Evolutionary conservation across 208 protist species (phyloP).

Genomic region (Trypanosoma scelopori): DNA sequence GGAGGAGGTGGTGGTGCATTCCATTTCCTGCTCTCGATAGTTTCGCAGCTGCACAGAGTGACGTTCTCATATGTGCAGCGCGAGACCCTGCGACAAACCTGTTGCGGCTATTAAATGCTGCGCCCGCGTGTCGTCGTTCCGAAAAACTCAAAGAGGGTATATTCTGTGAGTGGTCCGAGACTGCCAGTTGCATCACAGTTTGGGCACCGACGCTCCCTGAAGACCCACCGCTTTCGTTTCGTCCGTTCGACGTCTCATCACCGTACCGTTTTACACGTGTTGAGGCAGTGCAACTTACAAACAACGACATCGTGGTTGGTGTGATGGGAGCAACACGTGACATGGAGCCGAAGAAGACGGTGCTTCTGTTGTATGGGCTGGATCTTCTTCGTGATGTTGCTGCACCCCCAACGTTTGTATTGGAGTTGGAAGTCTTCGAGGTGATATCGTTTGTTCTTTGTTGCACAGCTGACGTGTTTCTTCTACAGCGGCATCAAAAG

Average conservation of each 20-base stretch:
- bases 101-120: conserved; percentile 7
- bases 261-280: conserved; percentile 2
- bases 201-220: conserved; percentile 4
- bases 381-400: conserved; percentile 44
- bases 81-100: conserved; percentile 29
- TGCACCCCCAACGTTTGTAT: conserved; percentile 27
- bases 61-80: conserved; percentile 33
- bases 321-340: conserved; percentile 8
- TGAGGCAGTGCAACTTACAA: conserved; percentile 19
- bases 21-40: conserved; percentile 35
- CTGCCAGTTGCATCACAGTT: not conserved
- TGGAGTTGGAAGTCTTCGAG: conserved; percentile 48
- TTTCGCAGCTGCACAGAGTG: conserved; percentile 35
- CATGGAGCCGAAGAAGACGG: not conserved
- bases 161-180: conserved; percentile 3
- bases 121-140: not conserved
- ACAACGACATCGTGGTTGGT: conserved; percentile 48
- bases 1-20: conserved; percentile 22
- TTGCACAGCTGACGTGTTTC: conserved; percentile 49
- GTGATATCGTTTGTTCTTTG: conserved; percentile 59
- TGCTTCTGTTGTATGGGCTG: conserved; percentile 64
- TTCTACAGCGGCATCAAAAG: conserved; percentile 27
- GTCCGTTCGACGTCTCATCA: not conserved
- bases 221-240: conserved; percentile 11
- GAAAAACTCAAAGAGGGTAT: not conserved